Conservation (phyloP, 2,329 filamentous ascomycete species). For the Paraphaeosphaeria minitans region DNA sequence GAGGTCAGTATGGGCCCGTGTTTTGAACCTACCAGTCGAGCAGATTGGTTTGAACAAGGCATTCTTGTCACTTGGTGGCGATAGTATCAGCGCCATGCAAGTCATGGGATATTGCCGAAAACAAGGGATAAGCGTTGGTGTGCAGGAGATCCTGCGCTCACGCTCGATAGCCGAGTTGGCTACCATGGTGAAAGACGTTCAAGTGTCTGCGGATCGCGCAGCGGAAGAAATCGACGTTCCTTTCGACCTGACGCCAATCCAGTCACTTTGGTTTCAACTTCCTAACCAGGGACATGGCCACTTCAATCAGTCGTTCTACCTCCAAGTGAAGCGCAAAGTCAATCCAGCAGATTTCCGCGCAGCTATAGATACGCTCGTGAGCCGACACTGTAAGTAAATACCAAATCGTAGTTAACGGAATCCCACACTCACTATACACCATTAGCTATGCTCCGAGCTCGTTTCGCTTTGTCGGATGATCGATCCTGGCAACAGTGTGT, state of each 20-base stretch:
- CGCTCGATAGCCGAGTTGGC: constrained; percentile 51
- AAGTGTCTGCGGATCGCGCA: constrained; percentile 22
- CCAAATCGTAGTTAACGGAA: too few species aligned
- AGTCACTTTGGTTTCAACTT: constrained; percentile 39
- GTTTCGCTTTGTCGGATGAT: constrained; percentile 31
- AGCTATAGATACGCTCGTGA: constrained; percentile 30
- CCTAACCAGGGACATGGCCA: constrained; percentile 39
- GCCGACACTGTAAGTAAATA: constrained; percentile 26
- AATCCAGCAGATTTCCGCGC: constrained; percentile 30
- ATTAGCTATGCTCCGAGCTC: constrained; percentile 37
- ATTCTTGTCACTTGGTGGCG: constrained; percentile 55
- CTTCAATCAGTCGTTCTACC: constrained; percentile 44
- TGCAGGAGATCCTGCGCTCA: constrained; percentile 56
- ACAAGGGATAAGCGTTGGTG: constrained; percentile 51
- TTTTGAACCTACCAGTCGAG: constrained; percentile 33
- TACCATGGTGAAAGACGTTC: constrained; percentile 25
- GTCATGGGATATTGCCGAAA: constrained; percentile 55
- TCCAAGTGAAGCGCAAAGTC: constrained; percentile 34
- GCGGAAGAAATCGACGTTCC: constrained; percentile 35
- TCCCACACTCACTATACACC: neutral
- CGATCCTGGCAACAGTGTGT: constrained; percentile 39
- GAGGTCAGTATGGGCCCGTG: constrained; percentile 37
- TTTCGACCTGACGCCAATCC: constrained; percentile 42
- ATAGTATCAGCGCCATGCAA: constrained; percentile 58
- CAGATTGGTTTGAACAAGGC: constrained; percentile 35